phyloP scores from a whole-genome alignment of 2,329 filamentous ascomycete species.

The Trichoderma arundinaceum region DNA sequence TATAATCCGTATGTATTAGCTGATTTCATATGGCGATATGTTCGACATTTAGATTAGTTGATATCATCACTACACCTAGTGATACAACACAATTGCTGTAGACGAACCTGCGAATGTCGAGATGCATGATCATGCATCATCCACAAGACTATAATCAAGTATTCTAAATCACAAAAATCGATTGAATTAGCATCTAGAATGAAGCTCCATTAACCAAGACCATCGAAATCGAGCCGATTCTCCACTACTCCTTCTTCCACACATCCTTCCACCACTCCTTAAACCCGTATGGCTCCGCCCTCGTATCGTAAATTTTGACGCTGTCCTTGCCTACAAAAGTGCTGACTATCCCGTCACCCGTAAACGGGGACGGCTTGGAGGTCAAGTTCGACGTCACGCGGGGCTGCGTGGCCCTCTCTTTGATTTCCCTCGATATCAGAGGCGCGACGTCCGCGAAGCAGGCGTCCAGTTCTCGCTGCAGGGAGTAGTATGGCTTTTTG shows the following conservation, averaged over 20 bases:
- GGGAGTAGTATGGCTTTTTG: slow-evolving; percentile 87
- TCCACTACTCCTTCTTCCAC: slow-evolving; percentile 51
- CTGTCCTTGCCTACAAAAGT: slow-evolving; percentile 59
- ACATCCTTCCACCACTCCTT: slow-evolving; percentile 89
- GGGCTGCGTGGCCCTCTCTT: slow-evolving; percentile 64
- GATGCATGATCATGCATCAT: not conserved
- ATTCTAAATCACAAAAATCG: not conserved
- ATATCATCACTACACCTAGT: no score
- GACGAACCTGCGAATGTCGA: not conserved
- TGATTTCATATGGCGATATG: no score
- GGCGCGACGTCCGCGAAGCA: slow-evolving; percentile 91
- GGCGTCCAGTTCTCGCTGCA: slow-evolving; percentile 78
- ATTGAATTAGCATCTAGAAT: not conserved
- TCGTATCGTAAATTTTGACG: slow-evolving; percentile 69
- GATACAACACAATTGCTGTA: no score
- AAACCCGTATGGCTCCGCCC: slow-evolving; percentile 79
- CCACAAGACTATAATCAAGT: no score
- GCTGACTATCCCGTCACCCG: slow-evolving; percentile 59
- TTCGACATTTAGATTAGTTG: no score
- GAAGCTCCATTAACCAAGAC: not conserved
- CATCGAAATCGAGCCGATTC: not conserved
- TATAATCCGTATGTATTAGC: no score
- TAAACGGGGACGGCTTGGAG: slow-evolving; percentile 40
- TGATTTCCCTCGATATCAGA: slow-evolving; percentile 72
- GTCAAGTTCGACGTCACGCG: slow-evolving; percentile 42